Evolutionary conservation across 2,329 filamentous ascomycete species (phyloP).

Genomic region (Arthrobotrys sphaeroides): DNA sequence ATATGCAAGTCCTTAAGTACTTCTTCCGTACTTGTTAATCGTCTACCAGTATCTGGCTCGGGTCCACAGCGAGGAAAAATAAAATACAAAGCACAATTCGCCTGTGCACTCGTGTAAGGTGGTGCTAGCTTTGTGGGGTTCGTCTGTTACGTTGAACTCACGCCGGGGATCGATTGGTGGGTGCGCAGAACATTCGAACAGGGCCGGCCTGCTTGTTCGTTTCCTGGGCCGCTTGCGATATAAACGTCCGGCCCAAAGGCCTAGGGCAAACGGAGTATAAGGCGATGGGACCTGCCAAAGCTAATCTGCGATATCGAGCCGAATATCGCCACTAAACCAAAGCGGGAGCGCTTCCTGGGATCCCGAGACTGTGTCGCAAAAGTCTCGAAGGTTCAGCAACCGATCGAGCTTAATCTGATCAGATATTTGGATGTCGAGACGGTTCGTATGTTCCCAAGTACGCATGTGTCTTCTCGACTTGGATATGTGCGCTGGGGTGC

Average conservation of each 20-base stretch:
- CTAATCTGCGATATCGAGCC: slow-evolving; percentile 20
- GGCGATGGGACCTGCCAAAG: slow-evolving; percentile 19
- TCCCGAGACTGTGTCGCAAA: slow-evolving; percentile 11
- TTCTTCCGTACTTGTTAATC: slow-evolving; percentile 2
- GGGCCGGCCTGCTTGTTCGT: slow-evolving; percentile 14
- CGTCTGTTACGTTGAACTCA: slow-evolving; percentile 18
- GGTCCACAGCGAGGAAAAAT: slow-evolving; percentile 11
- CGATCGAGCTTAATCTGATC: not conserved
- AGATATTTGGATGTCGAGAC: not conserved
- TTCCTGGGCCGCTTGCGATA: slow-evolving; percentile 17
- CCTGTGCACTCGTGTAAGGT: slow-evolving; percentile 32
- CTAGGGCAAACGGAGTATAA: slow-evolving; percentile 15
- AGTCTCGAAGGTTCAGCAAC: not conserved
- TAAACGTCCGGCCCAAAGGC: not conserved
- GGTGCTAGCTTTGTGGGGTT: slow-evolving; percentile 42
- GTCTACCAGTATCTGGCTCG: slow-evolving; percentile 10
- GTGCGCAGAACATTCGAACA: slow-evolving; percentile 16
- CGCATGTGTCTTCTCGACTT: not conserved
- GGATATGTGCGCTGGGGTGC: slow-evolving; percentile 3
- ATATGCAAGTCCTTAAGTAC: slow-evolving; percentile 20
- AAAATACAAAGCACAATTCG: slow-evolving; percentile 13
- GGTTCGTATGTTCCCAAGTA: not conserved
- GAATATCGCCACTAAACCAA: slow-evolving; percentile 15
- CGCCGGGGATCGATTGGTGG: slow-evolving; percentile 37
- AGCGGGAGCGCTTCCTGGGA: slow-evolving; percentile 17